Evolutionary conservation across 2,329 filamentous ascomycete species (phyloP), one percentile per base, ranked within the genome.

Genomic region (Aspergillus sp.): DNA sequence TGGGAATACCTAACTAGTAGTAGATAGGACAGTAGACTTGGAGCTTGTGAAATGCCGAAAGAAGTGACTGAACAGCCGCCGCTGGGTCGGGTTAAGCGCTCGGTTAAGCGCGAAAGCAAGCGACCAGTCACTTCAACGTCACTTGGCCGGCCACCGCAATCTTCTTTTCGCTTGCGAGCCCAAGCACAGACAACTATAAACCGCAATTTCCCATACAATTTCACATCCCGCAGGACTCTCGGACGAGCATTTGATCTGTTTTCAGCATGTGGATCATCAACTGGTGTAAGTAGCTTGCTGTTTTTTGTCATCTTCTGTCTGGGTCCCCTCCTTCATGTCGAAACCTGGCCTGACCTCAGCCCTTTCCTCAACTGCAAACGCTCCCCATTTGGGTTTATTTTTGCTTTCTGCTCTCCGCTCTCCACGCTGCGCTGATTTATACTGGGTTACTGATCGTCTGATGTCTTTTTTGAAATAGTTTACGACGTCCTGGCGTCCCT

Each of bases 401-500:
- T 39, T 13, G 17, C 17, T 39, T 30, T 9, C 26, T 9, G 26
- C 26, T 30, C 26, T 9, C 9, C 9, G 26, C 26, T 30, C 26
- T 30, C 26, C 13, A 13, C 5, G 5, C 30, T 26, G 5, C 44
- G 30, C 24, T 45, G 30, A 30, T 11, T 38, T 17, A 26, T 22
- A 15, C 13, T 7, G 32, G n/a, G 12, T 41, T 26, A 48, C 32
- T 49, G 20, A 45, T 47, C 22, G 44, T 55, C 30, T 56, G 22
- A 38, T 56, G 6, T 55, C 26, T 56, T 30, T 45, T 5, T 34
- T 20, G 24, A 58, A 70, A 75, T 66, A 91, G 91, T 96, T 80
- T 96, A 91, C 84, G 91, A 96, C 81, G 81, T 96, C 69, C 86
- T 96, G 71, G 90, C 92, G 70, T 90, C 87, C 64, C 84, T 96